Evolutionary conservation across 805 yeast species (phyloP).

Genomic region (Helenozyma rhizophorensis): DNA sequence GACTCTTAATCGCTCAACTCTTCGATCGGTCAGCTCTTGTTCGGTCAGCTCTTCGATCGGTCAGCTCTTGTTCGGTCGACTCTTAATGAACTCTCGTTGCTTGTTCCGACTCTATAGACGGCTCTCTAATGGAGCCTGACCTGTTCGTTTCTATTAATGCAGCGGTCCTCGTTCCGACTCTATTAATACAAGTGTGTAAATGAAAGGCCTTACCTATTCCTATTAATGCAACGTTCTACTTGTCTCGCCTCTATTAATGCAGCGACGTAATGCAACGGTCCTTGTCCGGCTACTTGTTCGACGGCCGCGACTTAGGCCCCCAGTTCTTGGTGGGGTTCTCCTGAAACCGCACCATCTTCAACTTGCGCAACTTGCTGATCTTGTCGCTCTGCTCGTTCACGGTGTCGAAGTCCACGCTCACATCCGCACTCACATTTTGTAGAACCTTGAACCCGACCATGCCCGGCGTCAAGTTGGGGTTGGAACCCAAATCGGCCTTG

Average conservation of each 20-base stretch:
- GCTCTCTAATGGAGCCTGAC: no score
- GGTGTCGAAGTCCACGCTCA: constrained; percentile 53
- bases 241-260: background rate
- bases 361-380: constrained; percentile 59
- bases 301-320: constrained; percentile 93
- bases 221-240: no score
- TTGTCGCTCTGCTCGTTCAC: constrained; percentile 53
- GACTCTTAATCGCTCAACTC: no score
- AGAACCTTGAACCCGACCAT: constrained; percentile 55
- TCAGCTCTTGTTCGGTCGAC: no score
- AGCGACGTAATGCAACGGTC: background rate
- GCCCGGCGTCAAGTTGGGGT: constrained; percentile 36
- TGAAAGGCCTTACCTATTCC: no score
- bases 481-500: constrained; percentile 28
- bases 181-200: no score
- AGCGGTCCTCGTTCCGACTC: no score
- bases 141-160: no score
- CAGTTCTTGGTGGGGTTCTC: constrained; percentile 91
- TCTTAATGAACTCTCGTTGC: no score
- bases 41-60: no score
- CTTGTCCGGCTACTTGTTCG: constrained; percentile 6
- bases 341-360: constrained; percentile 83
- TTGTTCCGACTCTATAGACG: no score
- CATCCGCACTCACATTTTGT: constrained; percentile 33
- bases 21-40: no score